phyloP scores from a whole-genome alignment of 2,329 filamentous ascomycete species.

The Alternaria tenuissima region DNA sequence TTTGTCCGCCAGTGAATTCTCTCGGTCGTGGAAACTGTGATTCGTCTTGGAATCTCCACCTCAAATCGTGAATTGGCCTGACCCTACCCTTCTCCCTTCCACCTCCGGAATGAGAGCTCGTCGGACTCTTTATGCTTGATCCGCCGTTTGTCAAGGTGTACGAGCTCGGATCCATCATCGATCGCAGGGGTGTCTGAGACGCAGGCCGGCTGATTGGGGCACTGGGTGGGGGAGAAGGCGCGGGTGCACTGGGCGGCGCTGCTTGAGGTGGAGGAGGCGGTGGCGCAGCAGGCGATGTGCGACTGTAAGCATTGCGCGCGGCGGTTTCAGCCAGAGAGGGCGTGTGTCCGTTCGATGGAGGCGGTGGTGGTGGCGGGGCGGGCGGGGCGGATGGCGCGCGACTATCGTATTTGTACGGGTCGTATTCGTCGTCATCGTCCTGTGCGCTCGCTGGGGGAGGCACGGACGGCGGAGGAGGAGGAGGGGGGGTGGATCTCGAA shows the following conservation, averaged over 20 bases:
- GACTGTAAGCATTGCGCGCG: conserved; percentile 65
- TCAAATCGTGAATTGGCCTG: conserved; percentile 74
- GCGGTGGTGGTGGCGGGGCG: conserved; percentile 63
- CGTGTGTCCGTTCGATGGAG: conserved; percentile 50
- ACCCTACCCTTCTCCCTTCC: conserved; percentile 39
- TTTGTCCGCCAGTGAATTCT: conserved; percentile 76
- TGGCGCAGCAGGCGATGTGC: conserved; percentile 52
- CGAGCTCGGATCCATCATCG: conserved; percentile 76
- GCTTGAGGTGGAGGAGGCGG: conserved; percentile 36
- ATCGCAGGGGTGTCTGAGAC: conserved; percentile 59
- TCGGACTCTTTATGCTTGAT: conserved; percentile 31
- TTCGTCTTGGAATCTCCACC: conserved; percentile 90
- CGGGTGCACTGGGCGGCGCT: conserved; percentile 58
- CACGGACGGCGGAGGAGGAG: conserved; percentile 34
- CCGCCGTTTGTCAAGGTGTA: conserved; percentile 68
- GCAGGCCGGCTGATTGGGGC: conserved; percentile 40
- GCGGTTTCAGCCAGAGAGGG: conserved; percentile 66
- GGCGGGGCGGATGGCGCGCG: conserved; percentile 40
- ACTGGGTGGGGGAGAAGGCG: conserved; percentile 47
- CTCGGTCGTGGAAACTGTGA: conserved; percentile 83
- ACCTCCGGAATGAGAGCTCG: conserved; percentile 28
- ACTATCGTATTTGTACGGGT: conserved; percentile 55
- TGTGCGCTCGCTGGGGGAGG: conserved; percentile 55
- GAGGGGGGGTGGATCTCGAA: conserved; percentile 32
- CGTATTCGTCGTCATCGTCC: conserved; percentile 38